Percentiles rank a stretch among this genome's conserved stretches.
These are phyloP conservation scores for Ustilago tritici DNA, from an alignment of 1,284 basidiomycete species.

Conservation along the genomic window DNA sequence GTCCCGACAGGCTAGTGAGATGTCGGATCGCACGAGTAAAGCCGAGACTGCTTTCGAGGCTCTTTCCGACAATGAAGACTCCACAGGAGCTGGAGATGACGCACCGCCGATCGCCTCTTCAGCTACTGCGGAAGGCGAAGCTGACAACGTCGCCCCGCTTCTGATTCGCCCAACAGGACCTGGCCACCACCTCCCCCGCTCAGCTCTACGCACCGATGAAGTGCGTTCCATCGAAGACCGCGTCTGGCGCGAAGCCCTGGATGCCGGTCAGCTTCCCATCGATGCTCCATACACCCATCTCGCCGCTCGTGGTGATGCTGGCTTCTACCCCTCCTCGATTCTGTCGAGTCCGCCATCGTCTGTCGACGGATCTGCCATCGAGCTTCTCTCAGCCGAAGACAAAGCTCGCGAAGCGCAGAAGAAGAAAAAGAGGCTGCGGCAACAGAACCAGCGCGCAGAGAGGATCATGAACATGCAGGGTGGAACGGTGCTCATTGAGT, in stretches of 20 bases:
- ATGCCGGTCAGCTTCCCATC: constrained; percentile 41
- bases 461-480: constrained; percentile 47
- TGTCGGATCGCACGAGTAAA: constrained; percentile 38
- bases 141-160: neutral
- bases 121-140: neutral
- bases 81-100: neutral
- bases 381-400: constrained; percentile 27
- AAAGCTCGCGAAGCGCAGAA: constrained; percentile 15
- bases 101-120: neutral
- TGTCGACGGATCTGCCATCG: constrained; percentile 33
- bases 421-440: constrained; percentile 12
- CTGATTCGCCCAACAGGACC: neutral
- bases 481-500: constrained; percentile 59
- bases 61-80: constrained; percentile 18
- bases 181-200: constrained; percentile 28
- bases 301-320: constrained; percentile 31
- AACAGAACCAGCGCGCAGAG: constrained; percentile 21
- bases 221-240: constrained; percentile 48
- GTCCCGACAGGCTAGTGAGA: constrained; percentile 22
- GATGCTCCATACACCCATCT: constrained; percentile 62
- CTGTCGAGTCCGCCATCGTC: constrained; percentile 19
- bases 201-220: constrained; percentile 40
- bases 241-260: constrained; percentile 54
- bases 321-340: constrained; percentile 26
- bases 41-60: constrained; percentile 40